Conservation (phyloP, 768 basidiomycete genomes). For the Hypsizygus marmoreus region DNA sequence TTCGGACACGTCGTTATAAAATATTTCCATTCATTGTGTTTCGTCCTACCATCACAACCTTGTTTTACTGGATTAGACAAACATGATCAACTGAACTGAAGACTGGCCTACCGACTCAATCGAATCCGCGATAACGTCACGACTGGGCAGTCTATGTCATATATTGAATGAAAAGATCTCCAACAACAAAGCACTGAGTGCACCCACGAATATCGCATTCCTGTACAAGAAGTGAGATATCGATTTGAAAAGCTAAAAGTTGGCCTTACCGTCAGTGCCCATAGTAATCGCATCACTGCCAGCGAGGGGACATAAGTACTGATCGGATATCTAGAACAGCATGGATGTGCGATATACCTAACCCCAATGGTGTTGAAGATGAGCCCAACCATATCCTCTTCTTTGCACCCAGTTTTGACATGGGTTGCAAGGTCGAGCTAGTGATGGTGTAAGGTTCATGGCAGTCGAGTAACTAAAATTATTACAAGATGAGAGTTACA, state of each 20-base stretch:
- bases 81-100: not conserved
- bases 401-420: constrained; percentile 81
- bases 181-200: no score
- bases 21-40: not conserved
- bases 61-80: not conserved
- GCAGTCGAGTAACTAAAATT: not conserved
- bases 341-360: constrained; percentile 46
- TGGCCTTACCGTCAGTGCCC: constrained; percentile 74
- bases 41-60: constrained; percentile 58
- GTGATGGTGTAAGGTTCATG: not conserved
- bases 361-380: constrained; percentile 87
- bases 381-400: constrained; percentile 79
- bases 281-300: constrained; percentile 84
- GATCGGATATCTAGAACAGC: not conserved
- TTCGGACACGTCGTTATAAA: constrained; percentile 22
- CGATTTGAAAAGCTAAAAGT: not conserved
- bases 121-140: constrained; percentile 89
- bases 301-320: not conserved
- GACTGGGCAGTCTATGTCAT: constrained; percentile 69
- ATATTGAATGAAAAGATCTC: no score
- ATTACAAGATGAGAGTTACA: constrained; percentile 82
- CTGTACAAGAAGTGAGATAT: constrained; percentile 34
- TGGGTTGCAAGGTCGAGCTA: constrained; percentile 79
- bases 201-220: constrained; percentile 88
- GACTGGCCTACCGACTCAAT: constrained; percentile 71